Conservation (phyloP, 345 rosid genomes). For the Sisymbrium altissimum region DNA sequence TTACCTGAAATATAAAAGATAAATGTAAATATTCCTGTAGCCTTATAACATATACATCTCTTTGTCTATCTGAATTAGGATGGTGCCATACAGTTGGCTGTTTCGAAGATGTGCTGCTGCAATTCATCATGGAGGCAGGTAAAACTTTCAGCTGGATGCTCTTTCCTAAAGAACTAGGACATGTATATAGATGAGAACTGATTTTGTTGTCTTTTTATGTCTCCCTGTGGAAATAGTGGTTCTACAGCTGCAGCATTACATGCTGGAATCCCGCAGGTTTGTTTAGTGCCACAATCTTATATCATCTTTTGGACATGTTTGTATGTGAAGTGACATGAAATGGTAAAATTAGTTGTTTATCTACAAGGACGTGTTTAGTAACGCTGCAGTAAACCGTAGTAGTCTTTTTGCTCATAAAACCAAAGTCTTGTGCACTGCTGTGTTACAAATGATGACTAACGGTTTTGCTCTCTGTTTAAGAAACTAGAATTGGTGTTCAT, state of each 20-base stretch:
- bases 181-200: background rate
- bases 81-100: slow-evolving; percentile 69
- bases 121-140: slow-evolving; percentile 97
- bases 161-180: slow-evolving; percentile 4
- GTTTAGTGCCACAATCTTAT: slow-evolving; percentile 8
- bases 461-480: background rate
- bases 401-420: background rate
- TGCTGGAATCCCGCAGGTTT: slow-evolving; percentile 83
- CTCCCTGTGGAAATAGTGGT: slow-evolving; percentile 46
- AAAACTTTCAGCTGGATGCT: slow-evolving; percentile 4
- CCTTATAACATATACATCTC: background rate
- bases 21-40: background rate
- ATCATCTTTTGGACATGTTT: background rate
- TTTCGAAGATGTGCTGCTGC: slow-evolving; percentile 69
- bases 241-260: slow-evolving; percentile 85
- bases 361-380: background rate
- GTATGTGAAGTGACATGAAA: background rate
- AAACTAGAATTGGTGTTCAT: background rate
- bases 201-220: slow-evolving; percentile 7
- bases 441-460: background rate
- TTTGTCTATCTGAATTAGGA: slow-evolving; percentile 38
- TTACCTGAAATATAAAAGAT: background rate
- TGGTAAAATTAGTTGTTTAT: background rate
- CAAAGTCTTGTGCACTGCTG: background rate
- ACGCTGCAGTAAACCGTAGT: background rate